phyloP scores from a whole-genome alignment of 495 filamentous ascomycete genomes.

The Pseudoneurospora amorphoporcata region DNA sequence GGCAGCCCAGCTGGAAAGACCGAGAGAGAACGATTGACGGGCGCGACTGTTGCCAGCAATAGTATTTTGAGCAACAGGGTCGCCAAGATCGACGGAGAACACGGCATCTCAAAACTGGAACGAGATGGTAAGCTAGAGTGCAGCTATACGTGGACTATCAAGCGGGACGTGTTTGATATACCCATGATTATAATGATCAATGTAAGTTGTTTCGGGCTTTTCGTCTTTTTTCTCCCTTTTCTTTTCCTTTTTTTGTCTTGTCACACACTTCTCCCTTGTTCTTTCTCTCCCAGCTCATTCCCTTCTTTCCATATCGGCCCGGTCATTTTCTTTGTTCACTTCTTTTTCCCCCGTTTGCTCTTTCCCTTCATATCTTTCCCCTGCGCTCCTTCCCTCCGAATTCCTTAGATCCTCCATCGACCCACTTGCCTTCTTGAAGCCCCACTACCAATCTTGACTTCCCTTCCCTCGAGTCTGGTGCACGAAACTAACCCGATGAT shows the following conservation, averaged over 20 bases:
- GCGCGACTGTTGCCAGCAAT: slow-evolving; percentile 8
- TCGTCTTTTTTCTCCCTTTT: not conserved
- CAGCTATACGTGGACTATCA: slow-evolving; percentile 92
- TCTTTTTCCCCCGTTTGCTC: not conserved
- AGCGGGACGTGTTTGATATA: slow-evolving; percentile 95
- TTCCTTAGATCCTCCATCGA: not conserved
- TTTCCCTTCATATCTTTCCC: not conserved
- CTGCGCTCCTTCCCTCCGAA: not conserved
- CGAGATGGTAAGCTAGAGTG: slow-evolving; percentile 90
- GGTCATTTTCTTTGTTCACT: not conserved
- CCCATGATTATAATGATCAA: slow-evolving; percentile 97
- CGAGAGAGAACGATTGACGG: not conserved
- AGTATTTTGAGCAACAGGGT: slow-evolving; percentile 44
- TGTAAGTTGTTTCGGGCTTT: slow-evolving; percentile 48
- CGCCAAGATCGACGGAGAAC: slow-evolving; percentile 60
- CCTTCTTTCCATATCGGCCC: not conserved
- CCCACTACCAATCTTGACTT: not conserved
- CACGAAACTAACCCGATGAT: slow-evolving; percentile 9
- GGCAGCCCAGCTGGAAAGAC: slow-evolving; percentile 12
- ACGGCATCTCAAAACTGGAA: slow-evolving; percentile 64
- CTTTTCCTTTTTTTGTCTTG: too few species aligned
- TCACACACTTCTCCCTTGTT: not conserved
- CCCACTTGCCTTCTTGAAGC: not conserved
- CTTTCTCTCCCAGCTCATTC: not conserved
- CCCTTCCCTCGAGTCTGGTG: not conserved